These are phyloP conservation scores for Chlorella ohadii DNA, from an alignment of 139 green algal genomes.

Conservation along the genomic window DNA sequence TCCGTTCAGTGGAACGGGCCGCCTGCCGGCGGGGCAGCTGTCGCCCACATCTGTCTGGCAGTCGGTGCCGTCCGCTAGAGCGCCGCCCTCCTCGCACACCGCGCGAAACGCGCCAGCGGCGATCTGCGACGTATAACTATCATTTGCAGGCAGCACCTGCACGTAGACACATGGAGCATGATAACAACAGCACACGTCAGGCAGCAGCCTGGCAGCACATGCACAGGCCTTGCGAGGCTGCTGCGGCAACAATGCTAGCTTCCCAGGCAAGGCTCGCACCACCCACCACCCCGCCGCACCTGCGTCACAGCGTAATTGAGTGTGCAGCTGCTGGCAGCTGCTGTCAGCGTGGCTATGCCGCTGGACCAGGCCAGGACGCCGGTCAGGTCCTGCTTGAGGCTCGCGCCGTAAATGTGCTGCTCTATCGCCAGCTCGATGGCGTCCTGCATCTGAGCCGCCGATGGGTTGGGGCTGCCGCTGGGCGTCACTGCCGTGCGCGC, in stretches of 20 bases:
- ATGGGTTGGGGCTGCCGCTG: background rate
- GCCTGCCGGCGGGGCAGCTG: background rate
- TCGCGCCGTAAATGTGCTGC: background rate
- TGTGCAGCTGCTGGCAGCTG: background rate
- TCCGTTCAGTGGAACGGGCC: background rate
- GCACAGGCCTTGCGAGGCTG: background rate
- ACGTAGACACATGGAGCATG: too few species aligned
- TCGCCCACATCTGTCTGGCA: background rate
- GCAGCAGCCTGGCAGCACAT: too few species aligned
- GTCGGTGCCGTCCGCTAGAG: background rate
- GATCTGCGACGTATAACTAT: background rate
- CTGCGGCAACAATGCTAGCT: too few species aligned
- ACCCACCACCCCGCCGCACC: background rate
- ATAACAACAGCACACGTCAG: too few species aligned
- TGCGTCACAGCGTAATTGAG: conserved; percentile 16
- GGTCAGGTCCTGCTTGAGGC: background rate
- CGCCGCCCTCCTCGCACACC: background rate
- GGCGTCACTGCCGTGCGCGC: background rate
- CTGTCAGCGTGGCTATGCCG: background rate
- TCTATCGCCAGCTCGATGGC: conserved; percentile 3
- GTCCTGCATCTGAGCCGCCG: background rate
- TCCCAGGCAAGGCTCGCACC: too few species aligned
- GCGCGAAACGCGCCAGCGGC: background rate
- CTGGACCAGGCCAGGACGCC: background rate
- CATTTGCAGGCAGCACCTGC: background rate